Base-by-base conservation (phyloP, 23 red algal genomes). In the Gracilaria vermiculophylla region DNA sequence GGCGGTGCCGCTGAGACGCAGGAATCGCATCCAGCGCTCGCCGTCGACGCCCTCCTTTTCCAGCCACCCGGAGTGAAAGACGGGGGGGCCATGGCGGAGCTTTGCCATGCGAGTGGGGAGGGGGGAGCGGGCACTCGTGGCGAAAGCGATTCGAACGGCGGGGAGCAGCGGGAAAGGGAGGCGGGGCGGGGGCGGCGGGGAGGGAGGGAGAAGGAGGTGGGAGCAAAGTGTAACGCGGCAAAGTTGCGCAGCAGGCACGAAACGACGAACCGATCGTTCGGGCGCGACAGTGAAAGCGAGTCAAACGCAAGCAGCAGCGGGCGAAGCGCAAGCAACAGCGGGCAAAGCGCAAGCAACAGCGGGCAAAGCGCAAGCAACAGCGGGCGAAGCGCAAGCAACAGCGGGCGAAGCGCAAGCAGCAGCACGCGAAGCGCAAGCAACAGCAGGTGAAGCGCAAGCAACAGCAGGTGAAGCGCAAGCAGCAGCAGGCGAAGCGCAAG, bases 41-140 rank as follows among this genome's bases (percentile, higher is more conserved):
- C 77, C 77, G 47, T 82, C 62, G 58, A 44, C 48, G 20, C 91
- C 91, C 57, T 94, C 90, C 58, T 97, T 97, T 43, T 85, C 23
- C 19, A 97, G 84, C 95, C 95, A 97, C 36, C 95, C 95, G 42
- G 79, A 55, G 54, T 77, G 92, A 25, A 85, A 70, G 10, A 83
- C 71, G 14, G 90, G 90, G 47, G 72, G 67, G 28, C 78, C 81
- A 62, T 93, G 89, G 53, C 95, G 80, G 2, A 96, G 87, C 49
- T 53, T 76, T 14, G 84, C 84, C 84, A 88, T 88, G 32, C 67
- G 67, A 21, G 13, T 1, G 10, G 13, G 20, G 20, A 2, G 20
- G 28, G 14, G 67, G 20, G 67, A 41, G 34, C 14, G 21, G 37
- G 16, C 6, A 40, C 2, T 10, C 2, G 5, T 24, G 33, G 17